A percentile compares a stretch with the other conserved stretches of the same genome.
Evolutionary conservation across 2,329 filamentous ascomycete species (phyloP).

Genomic region (Neofusicoccum sp.): DNA sequence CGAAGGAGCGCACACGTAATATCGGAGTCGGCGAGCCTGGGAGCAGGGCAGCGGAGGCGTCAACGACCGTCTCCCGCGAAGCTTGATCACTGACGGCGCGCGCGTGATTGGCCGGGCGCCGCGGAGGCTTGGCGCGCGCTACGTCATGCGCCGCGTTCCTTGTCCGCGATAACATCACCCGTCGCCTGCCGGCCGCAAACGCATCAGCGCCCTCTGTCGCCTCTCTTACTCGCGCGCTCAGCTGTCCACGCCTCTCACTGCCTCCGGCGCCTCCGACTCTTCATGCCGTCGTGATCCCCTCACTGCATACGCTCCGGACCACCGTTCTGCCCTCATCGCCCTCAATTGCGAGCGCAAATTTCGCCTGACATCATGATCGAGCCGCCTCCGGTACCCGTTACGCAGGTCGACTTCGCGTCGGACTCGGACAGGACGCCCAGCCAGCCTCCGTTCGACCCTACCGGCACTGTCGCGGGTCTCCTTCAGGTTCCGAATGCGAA

Average conservation of each 20-base stretch:
- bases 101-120: constrained; percentile 4
- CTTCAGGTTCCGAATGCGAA: constrained; percentile 7
- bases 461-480: constrained; percentile 6
- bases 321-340: not conserved
- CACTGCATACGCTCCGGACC: not conserved
- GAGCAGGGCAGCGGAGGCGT: not conserved
- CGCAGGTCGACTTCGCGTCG: constrained; percentile 15
- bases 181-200: not conserved
- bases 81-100: not conserved
- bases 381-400: constrained; percentile 4
- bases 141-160: constrained; percentile 17
- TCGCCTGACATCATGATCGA: constrained; percentile 9
- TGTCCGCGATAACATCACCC: constrained; percentile 19
- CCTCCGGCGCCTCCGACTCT: not conserved
- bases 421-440: constrained; percentile 1
- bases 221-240: not conserved
- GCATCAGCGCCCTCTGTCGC: not conserved
- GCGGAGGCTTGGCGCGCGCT: constrained; percentile 17
- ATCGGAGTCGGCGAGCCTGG: not conserved
- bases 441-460: constrained; percentile 16
- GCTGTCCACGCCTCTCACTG: not conserved
- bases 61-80: not conserved
- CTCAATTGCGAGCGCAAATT: not conserved
- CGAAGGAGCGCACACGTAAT: constrained; percentile 11
- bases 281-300: constrained; percentile 8